A percentile compares a stretch with the other conserved stretches of the same genome.
Evolutionary conservation across 192 early-diverging fungal genomes (phyloP).

Genomic region (Geranomyces variabilis): DNA sequence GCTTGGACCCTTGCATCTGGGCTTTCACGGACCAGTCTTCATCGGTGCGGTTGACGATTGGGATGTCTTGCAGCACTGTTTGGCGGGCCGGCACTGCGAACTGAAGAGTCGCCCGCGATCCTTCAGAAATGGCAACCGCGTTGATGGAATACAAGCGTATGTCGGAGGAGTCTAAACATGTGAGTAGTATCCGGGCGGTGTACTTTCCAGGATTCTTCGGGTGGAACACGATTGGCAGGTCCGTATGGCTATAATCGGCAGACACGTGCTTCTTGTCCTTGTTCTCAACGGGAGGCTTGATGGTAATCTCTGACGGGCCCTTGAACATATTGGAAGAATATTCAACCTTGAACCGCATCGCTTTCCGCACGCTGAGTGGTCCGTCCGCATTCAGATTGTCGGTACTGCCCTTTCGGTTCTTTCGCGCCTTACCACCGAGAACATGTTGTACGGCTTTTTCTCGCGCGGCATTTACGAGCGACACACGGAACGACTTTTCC

Average conservation of each 20-base stretch:
- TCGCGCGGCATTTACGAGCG: slow-evolving; percentile 39
- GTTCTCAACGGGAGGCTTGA: slow-evolving; percentile 34
- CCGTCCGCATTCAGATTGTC: background rate
- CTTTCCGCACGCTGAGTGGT: slow-evolving; percentile 10
- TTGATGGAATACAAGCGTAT: slow-evolving; percentile 49
- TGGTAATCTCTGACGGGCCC: slow-evolving; percentile 47
- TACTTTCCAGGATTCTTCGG: slow-evolving; percentile 58
- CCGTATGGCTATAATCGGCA: slow-evolving; percentile 49
- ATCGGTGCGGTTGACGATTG: slow-evolving; percentile 55
- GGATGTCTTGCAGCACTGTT: slow-evolving; percentile 53
- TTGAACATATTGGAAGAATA: slow-evolving; percentile 52
- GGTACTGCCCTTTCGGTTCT: slow-evolving; percentile 7
- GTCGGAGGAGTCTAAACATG: slow-evolving; percentile 48
- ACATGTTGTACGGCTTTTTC: slow-evolving; percentile 49
- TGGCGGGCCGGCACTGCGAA: slow-evolving; percentile 50
- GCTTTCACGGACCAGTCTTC: slow-evolving; percentile 58
- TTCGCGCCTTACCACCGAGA: slow-evolving; percentile 17
- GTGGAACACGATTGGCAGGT: slow-evolving; percentile 47
- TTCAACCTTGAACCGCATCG: slow-evolving; percentile 49
- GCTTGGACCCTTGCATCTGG: slow-evolving; percentile 42
- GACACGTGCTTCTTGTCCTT: slow-evolving; percentile 41
- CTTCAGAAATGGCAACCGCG: slow-evolving; percentile 53
- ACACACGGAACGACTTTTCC: slow-evolving; percentile 52
- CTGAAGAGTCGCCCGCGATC: slow-evolving; percentile 51
- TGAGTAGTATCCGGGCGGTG: slow-evolving; percentile 47